Evolutionary conservation across 345 rosid species (phyloP), one percentile per base, ranked within the genome.

Genomic region (Arabis hirsuta): DNA sequence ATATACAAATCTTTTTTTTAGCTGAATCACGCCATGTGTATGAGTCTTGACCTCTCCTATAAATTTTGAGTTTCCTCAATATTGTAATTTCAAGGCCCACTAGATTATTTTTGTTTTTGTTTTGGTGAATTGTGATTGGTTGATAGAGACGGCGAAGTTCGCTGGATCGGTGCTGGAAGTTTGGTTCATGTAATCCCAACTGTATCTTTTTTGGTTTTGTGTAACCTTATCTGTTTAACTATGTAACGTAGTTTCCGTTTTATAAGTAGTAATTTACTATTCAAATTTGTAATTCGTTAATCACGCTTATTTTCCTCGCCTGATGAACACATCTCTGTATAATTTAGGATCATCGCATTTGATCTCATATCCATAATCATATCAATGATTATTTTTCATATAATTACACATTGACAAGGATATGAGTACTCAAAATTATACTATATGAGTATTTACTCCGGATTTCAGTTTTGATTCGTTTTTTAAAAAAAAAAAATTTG

Each of bases 111-210:
- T 22, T 22, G 24, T 22, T 22, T 5, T 26, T 32, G 32, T 27
- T 16, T 13, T 6, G 36, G 14, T 20, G 64, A 52, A 70, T 46
- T 69, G 53, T 55, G 71, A 76, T 76, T 76, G 79, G 79, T 63
- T 55, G 45, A 63, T 12, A 63, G 50, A 76, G 63, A 55, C 79
- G 79, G 79, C 48, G 74, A 31, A 39, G 65, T 76, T 62, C 50
- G 66, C 47, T 69, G 75, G 65, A 55, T 69, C 65, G 75, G 46
- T 0, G 75, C 66, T 63, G 74, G 79, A 76, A 62, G 74, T 59
- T 69, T 69, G 26, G 43, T 69, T 62, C 31, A 55, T 6, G 6
- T 34, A 34, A 34, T 34, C 68, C 16, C 55, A 73, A 73, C 61
- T 41, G 36, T 43, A 8, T 67, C 36, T 29, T 55, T 29, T 55